A percentile compares a stretch with the other conserved stretches of the same genome.
phyloP scores from a whole-genome alignment of 2,329 filamentous ascomycete genomes.

The Pezizomycotina sp. region DNA sequence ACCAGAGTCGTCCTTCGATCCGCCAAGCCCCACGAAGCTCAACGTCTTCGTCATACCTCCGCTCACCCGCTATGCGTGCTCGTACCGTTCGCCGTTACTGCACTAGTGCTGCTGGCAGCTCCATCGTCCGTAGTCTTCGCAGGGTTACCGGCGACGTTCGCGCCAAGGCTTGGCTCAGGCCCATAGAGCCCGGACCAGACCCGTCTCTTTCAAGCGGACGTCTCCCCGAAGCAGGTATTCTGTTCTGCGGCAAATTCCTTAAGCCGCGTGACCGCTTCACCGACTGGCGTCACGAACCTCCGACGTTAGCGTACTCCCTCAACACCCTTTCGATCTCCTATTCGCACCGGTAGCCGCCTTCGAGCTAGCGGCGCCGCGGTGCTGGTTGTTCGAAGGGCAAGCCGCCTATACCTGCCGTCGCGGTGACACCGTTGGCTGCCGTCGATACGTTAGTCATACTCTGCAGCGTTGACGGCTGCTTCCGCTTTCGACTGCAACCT shows the following conservation, averaged over 20 bases:
- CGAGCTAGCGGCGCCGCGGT: too few relatives aligned
- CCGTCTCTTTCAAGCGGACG: constrained; percentile 16
- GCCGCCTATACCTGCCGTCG: too few relatives aligned
- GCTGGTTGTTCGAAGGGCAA: too few relatives aligned
- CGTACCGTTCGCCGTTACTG: too few relatives aligned
- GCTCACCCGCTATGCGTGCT: too few relatives aligned
- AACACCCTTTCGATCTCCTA: constrained; percentile 14
- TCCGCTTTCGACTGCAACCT: constrained; percentile 15
- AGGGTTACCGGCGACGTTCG: constrained; percentile 10
- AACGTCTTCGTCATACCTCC: constrained; percentile 13
- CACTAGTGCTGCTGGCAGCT: too few relatives aligned
- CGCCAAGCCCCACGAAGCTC: constrained; percentile 9
- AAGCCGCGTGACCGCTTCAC: constrained; percentile 12
- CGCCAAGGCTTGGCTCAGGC: constrained; percentile 16
- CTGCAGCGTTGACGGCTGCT: constrained; percentile 8
- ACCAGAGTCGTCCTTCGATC: constrained; percentile 16
- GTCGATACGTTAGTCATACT: too few relatives aligned
- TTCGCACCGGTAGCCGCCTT: constrained; percentile 11
- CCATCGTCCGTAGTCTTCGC: too few relatives aligned
- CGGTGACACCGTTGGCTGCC: too few relatives aligned
- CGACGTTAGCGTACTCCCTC: constrained; percentile 17
- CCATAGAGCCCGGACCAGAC: constrained; percentile 12
- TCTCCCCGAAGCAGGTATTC: constrained; percentile 11
- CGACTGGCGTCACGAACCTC: constrained; percentile 16
- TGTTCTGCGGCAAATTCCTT: constrained; percentile 12